Conservation (phyloP, 108 stramenopile species). For the Cyclotella atomus region DNA sequence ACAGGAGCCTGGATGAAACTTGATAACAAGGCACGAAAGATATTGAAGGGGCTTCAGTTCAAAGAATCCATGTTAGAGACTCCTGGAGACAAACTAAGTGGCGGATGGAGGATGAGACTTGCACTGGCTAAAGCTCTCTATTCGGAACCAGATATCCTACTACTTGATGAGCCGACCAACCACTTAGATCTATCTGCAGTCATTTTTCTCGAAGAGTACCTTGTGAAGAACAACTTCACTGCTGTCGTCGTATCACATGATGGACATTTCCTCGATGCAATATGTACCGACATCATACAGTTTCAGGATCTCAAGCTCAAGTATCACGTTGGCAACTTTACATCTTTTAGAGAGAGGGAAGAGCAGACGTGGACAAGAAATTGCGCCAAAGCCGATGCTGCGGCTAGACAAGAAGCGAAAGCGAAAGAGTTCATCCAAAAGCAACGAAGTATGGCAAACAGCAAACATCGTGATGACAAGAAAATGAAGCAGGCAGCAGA, state of each 20-base stretch:
- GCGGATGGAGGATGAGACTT: constrained; percentile 96
- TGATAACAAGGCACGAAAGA: constrained; percentile 66
- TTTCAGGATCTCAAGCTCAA: constrained; percentile 58
- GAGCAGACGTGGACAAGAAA: constrained; percentile 42
- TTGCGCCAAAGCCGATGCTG: constrained; percentile 48
- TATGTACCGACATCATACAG: constrained; percentile 63
- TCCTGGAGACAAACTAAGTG: constrained; percentile 76
- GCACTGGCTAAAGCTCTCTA: constrained; percentile 83
- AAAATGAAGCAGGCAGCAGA: constrained; percentile 77
- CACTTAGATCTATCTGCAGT: constrained; percentile 91
- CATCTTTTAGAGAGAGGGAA: constrained; percentile 57
- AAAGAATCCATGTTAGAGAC: constrained; percentile 65
- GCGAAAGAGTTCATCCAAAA: constrained; percentile 73
- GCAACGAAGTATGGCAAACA: constrained; percentile 50
- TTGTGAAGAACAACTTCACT: constrained; percentile 64
- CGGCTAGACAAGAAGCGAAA: constrained; percentile 60
- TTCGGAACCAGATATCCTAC: constrained; percentile 73
- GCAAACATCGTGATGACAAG: constrained; percentile 63
- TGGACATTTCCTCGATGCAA: constrained; percentile 85
- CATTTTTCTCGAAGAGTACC: constrained; percentile 82
- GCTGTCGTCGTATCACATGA: constrained; percentile 93
- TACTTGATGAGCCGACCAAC: constrained; percentile 94
- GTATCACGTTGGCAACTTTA: constrained; percentile 78
- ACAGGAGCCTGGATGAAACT: constrained; percentile 71
- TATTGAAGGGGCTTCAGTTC: constrained; percentile 70